Base-by-base conservation (phyloP, 176 grass and related monocot genomes). In the Chloris gayana region DNA sequence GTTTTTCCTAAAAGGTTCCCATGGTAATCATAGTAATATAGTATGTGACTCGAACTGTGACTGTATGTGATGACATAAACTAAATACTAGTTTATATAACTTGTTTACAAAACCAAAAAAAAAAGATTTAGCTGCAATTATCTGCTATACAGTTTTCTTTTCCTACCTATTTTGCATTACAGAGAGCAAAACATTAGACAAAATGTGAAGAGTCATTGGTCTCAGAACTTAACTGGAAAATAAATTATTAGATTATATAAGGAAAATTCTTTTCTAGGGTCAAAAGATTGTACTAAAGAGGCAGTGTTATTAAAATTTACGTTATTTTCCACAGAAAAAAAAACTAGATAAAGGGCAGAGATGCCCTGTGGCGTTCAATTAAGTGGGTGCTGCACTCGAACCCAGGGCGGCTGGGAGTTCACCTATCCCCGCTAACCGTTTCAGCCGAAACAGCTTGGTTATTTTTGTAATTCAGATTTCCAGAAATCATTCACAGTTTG, bases 191-290 rank as follows among this genome's bases (percentile, higher is more conserved):
- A 57, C 9, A 19, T 57, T 31, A 35, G 22, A 34, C 14, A 78
- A 67, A 0, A 45, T 31, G 45, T 64, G 27, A 54, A 26, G 39
- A 69, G 2, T 29, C 7, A 64, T 41, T 3, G 2, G 14, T 12
- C 75, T 29, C 56, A 26, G 38, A 66, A 4, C 35, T 81, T 81
- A 46, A 47, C 33, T 18, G 34, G 27, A 46, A 59, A 56, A 30
- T 14, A 26, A 21, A 79, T 31, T 24, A 51, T 71, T 26, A 64
- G 6, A 67, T 78, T 31, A 54, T 19, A 59, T 7, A 58, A 25
- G 17, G 12, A 45, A 47, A n/a, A 18, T 76, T 69, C 22, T 59
- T 64, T 64, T 87, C 15, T 66, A 77, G 21, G 27, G 21, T 67
- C 29, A 30, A 60, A 69, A 41, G 31, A 14, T 24, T 69, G 3